These are phyloP conservation scores for Irpex lacteus DNA, from an alignment of 1,284 basidiomycete species.

Conservation along the genomic window DNA sequence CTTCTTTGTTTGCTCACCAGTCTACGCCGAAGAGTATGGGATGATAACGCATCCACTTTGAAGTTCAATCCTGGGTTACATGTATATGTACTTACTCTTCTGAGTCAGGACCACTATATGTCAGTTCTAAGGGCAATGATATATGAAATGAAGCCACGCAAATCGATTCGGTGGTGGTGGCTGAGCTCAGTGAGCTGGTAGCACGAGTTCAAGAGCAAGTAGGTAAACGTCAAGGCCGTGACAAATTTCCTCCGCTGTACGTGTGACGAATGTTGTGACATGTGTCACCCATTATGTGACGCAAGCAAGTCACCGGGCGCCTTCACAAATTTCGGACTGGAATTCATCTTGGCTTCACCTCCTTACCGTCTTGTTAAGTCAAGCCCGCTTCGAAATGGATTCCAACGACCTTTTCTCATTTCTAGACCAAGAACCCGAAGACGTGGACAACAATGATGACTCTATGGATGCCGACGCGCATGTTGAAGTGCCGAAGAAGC, in stretches of 20 bases:
- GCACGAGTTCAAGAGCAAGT: no score
- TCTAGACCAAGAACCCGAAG: constrained; percentile 31
- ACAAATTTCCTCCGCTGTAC: neutral
- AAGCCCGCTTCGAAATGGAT: constrained; percentile 18
- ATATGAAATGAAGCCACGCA: no score
- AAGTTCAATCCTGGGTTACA: no score
- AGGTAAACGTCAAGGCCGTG: neutral
- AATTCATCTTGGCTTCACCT: neutral
- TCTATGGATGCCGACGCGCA: constrained; percentile 21
- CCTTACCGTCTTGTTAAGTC: neutral
- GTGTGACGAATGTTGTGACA: neutral
- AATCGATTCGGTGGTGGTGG: no score
- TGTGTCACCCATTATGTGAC: neutral
- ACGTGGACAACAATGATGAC: constrained; percentile 20
- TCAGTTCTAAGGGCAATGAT: no score
- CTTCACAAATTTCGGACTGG: neutral
- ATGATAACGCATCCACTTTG: no score
- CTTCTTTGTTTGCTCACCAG: no score
- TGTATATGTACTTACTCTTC: no score
- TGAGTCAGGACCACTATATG: no score
- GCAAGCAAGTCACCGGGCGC: neutral
- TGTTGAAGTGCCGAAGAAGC: constrained; percentile 24
- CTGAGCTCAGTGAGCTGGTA: no score
- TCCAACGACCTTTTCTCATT: constrained; percentile 42
- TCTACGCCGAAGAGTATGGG: no score